A percentile compares a stretch with the other conserved stretches of the same genome.
These are phyloP conservation scores for Saccharomycopsis javanensis DNA, from an alignment of 805 yeast species.

Conservation along the genomic window DNA sequence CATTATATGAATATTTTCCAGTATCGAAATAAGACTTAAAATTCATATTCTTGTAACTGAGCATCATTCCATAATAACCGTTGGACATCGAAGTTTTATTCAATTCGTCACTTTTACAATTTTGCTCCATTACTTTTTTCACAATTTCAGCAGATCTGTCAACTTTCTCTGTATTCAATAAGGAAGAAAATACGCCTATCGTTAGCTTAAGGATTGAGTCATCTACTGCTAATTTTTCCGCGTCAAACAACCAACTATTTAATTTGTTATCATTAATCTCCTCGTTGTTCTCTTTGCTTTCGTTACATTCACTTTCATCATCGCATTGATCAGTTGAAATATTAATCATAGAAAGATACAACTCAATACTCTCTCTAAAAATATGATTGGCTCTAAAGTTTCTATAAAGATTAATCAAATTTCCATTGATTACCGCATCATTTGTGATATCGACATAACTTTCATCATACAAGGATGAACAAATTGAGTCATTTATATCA, in stretches of 20 bases:
- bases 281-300: not conserved
- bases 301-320: not conserved
- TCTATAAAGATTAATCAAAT: conserved; percentile 22
- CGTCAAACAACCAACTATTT: conserved; percentile 21
- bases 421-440: conserved; percentile 22
- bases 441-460: conserved; percentile 22
- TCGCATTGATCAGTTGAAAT: not conserved
- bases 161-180: conserved; percentile 20
- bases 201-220: conserved; percentile 24
- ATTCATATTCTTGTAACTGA: not conserved
- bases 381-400: conserved; percentile 26
- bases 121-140: conserved; percentile 5
- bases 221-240: conserved; percentile 23
- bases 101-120: conserved; percentile 8
- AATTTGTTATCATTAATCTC: conserved; percentile 15
- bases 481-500: conserved; percentile 18
- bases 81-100: not conserved
- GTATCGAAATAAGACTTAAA: not conserved
- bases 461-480: conserved; percentile 22
- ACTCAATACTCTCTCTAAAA: conserved; percentile 20
- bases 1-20: not conserved
- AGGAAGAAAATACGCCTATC: conserved; percentile 24
- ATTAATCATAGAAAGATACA: not conserved
- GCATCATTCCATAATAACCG: not conserved
- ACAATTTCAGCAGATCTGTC: conserved; percentile 7